Evolutionary conservation across 352 stramenopile genomes (phyloP).

Genomic region (Phytophthora colocasiae): DNA sequence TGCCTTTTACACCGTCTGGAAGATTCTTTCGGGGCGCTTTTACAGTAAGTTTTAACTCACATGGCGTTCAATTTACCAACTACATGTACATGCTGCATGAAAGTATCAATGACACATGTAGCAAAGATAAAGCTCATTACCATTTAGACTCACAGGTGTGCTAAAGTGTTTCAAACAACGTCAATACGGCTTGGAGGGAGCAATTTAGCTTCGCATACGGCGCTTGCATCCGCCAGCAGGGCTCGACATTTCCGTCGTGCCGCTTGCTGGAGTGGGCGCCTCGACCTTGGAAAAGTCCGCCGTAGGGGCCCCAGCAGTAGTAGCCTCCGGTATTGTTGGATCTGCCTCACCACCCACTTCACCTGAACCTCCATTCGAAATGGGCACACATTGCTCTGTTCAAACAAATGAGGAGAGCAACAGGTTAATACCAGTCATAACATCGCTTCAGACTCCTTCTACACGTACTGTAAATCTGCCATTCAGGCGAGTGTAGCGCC

Average conservation of each 20-base stretch:
- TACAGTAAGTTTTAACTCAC: no score
- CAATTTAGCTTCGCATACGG: constrained; percentile 21
- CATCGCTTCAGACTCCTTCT: background rate
- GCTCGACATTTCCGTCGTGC: background rate
- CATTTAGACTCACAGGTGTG: no score
- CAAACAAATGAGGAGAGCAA: background rate
- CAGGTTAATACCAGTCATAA: background rate
- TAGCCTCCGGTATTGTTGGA: constrained; percentile 8
- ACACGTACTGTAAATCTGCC: constrained; percentile 53
- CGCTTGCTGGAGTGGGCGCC: background rate
- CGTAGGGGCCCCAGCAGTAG: constrained; percentile 2
- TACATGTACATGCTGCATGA: no score
- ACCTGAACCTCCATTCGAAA: constrained; percentile 28
- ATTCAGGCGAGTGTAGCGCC: constrained; percentile 42
- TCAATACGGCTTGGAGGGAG: no score
- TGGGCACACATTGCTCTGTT: constrained; percentile 40
- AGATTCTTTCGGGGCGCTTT: no score
- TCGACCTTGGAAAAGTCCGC: constrained; percentile 19
- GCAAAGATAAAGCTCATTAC: no score
- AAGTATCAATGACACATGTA: no score
- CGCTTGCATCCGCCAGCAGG: constrained; percentile 20
- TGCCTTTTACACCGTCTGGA: no score
- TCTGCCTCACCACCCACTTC: constrained; percentile 14
- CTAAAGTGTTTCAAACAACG: no score
- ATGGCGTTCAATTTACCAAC: no score